Percentiles rank a stretch among this genome's conserved stretches.
Evolutionary conservation across 768 basidiomycete species (phyloP).

Genomic region (Tricholoma matsutake): DNA sequence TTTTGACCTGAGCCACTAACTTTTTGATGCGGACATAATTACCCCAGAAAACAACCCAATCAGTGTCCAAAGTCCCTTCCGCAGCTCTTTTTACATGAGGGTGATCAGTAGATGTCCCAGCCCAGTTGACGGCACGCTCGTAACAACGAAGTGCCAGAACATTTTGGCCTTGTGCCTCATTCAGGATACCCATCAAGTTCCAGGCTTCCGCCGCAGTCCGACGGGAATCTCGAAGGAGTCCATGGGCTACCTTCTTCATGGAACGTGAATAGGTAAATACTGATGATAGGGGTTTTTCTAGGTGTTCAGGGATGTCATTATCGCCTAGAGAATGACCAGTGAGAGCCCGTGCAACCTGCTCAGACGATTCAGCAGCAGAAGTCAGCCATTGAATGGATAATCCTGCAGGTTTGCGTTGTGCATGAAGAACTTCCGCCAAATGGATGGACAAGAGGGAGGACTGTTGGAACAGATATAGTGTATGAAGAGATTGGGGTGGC

Average conservation of each 20-base stretch:
- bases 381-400: slow-evolving; percentile 54
- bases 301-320: slow-evolving; percentile 15
- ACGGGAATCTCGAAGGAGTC: slow-evolving; percentile 65
- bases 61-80: slow-evolving; percentile 52
- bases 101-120: slow-evolving; percentile 41
- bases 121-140: slow-evolving; percentile 68
- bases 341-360: slow-evolving; percentile 56
- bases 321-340: slow-evolving; percentile 37
- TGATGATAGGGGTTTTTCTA: slow-evolving; percentile 35
- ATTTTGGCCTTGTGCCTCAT: slow-evolving; percentile 41
- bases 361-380: slow-evolving; percentile 65
- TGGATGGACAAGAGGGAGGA: slow-evolving; percentile 72
- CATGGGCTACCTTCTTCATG: slow-evolving; percentile 53
- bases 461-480: slow-evolving; percentile 65
- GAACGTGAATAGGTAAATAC: slow-evolving; percentile 44
- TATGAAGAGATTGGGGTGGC: slow-evolving; percentile 60
- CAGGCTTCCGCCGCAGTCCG: slow-evolving; percentile 73
- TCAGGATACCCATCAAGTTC: slow-evolving; percentile 67
- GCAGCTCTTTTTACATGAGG: slow-evolving; percentile 39
- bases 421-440: slow-evolving; percentile 68
- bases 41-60: slow-evolving; percentile 59
- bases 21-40: slow-evolving; percentile 55
- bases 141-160: slow-evolving; percentile 59
- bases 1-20: slow-evolving; percentile 1
- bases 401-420: slow-evolving; percentile 36